A percentile compares a stretch with the other conserved stretches of the same genome.
Conservation (phyloP, 2,329 filamentous ascomycete species). For the Ceratocystis papillata region DNA sequence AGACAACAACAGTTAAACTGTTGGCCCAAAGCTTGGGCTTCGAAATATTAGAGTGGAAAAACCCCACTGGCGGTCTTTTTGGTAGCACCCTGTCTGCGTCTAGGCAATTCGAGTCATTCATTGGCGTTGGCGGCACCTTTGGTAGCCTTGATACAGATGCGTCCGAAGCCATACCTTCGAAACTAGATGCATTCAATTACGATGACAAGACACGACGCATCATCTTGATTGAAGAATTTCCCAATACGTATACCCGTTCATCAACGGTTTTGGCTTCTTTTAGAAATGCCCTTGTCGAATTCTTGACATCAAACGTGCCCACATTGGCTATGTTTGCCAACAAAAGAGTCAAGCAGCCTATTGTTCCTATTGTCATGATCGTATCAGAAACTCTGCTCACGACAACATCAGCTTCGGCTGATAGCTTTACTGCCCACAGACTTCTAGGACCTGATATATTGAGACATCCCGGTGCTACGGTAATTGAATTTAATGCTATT, state of each 20-base stretch:
- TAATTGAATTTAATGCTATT: conserved; percentile 88
- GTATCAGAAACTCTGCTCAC: conserved; percentile 84
- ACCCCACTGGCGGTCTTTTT: conserved; percentile 54
- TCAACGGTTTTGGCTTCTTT: conserved; percentile 59
- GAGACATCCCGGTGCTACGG: conserved; percentile 63
- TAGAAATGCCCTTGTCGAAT: conserved; percentile 62
- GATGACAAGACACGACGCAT: conserved; percentile 36
- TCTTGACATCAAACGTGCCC: conserved; percentile 57
- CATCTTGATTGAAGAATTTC: conserved; percentile 72
- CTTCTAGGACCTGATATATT: conserved; percentile 78
- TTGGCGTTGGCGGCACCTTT: conserved; percentile 71
- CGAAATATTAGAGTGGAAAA: conserved; percentile 81
- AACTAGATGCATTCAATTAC: neutral
- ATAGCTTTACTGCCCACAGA: conserved; percentile 87
- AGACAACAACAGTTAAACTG: conserved; percentile 75
- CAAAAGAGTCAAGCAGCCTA: conserved; percentile 36
- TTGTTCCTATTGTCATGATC: conserved; percentile 72
- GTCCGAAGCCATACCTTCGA: conserved; percentile 3
- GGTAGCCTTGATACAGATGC: conserved; percentile 48
- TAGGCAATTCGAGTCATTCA: conserved; percentile 82
- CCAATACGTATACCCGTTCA: conserved; percentile 58
- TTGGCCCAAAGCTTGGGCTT: conserved; percentile 67
- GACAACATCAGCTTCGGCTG: conserved; percentile 70
- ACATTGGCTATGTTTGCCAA: conserved; percentile 40
- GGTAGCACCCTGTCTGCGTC: conserved; percentile 58